Conservation (phyloP, 1,139 yeast species). For the Wickerhamiella pararugosa region DNA sequence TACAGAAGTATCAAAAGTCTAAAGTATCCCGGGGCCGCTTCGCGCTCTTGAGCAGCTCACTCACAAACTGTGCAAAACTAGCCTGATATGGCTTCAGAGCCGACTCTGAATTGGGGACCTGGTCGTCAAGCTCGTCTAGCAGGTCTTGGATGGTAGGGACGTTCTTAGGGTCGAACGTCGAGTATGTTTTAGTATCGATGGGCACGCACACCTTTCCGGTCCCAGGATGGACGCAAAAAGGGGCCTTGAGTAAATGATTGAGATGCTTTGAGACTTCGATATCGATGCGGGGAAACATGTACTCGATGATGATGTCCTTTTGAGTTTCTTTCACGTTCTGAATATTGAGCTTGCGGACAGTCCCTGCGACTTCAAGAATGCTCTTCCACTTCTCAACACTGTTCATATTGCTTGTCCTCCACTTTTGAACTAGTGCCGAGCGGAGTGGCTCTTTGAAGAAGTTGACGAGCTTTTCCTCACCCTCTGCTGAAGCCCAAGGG, state of each 20-base stretch:
- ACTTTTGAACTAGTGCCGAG: constrained; percentile 34
- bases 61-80: constrained; percentile 52
- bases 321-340: constrained; percentile 48
- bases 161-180: constrained; percentile 58
- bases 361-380: constrained; percentile 44
- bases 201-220: constrained; percentile 98
- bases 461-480: constrained; percentile 42
- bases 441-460: constrained; percentile 40
- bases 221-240: constrained; percentile 95
- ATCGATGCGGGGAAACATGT: constrained; percentile 84
- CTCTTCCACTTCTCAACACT: constrained; percentile 68
- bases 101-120: constrained; percentile 34
- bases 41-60: constrained; percentile 41
- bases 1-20: constrained; percentile 17
- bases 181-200: constrained; percentile 41
- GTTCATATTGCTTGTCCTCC: constrained; percentile 18
- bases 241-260: constrained; percentile 86
- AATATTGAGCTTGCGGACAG: constrained; percentile 27
- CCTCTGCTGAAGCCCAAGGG: constrained; percentile 43
- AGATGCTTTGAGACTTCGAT: constrained; percentile 82
- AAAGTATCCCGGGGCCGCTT: constrained; percentile 25
- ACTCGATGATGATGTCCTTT: constrained; percentile 67
- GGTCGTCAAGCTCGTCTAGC: constrained; percentile 37
- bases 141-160: constrained; percentile 65
- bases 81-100: constrained; percentile 60